A percentile compares a stretch with the other conserved stretches of the same genome.
Conservation (phyloP, 2,329 filamentous ascomycete species). For the Aureobasidium lini region DNA sequence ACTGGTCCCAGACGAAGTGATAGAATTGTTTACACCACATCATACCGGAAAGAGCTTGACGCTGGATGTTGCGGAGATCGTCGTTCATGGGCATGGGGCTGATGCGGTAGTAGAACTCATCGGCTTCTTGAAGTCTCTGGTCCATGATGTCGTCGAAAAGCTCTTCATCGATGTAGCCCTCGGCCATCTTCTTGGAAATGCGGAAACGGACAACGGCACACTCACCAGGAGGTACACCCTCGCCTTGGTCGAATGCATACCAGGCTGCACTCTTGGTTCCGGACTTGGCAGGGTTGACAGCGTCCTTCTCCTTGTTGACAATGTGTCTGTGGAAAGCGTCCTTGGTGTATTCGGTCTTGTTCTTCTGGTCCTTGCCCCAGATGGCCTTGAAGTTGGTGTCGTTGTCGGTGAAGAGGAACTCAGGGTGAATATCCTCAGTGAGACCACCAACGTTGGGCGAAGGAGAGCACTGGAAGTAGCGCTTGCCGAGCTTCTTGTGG, state of each 20-base stretch:
- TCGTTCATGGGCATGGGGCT: conserved; percentile 91
- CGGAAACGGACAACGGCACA: conserved; percentile 94
- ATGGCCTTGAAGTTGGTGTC: conserved; percentile 79
- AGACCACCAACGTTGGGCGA: conserved; percentile 76
- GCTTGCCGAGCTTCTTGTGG: conserved; percentile 72
- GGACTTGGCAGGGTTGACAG: conserved; percentile 68
- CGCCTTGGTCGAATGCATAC: conserved; percentile 85
- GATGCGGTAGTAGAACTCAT: conserved; percentile 91
- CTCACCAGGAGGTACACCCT: conserved; percentile 80
- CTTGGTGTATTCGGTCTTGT: conserved; percentile 80
- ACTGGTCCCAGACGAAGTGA: conserved; percentile 94
- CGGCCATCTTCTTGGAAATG: conserved; percentile 61
- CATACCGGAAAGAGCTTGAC: conserved; percentile 92
- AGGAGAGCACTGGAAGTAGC: conserved; percentile 78
- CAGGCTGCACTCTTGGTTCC: conserved; percentile 89
- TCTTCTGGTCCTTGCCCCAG: conserved; percentile 62
- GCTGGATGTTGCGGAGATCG: conserved; percentile 87
- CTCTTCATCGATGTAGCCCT: conserved; percentile 83
- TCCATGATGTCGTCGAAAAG: conserved; percentile 87
- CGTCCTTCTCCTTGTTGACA: conserved; percentile 69
- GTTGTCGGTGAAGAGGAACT: conserved; percentile 89
- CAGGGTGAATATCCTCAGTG: conserved; percentile 75
- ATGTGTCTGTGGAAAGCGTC: conserved; percentile 90
- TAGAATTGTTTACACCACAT: conserved; percentile 98
- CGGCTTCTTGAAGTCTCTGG: conserved; percentile 76